Evolutionary conservation across 192 early-diverging fungal genomes (phyloP).

Genomic region (Lobosporangium transversale): DNA sequence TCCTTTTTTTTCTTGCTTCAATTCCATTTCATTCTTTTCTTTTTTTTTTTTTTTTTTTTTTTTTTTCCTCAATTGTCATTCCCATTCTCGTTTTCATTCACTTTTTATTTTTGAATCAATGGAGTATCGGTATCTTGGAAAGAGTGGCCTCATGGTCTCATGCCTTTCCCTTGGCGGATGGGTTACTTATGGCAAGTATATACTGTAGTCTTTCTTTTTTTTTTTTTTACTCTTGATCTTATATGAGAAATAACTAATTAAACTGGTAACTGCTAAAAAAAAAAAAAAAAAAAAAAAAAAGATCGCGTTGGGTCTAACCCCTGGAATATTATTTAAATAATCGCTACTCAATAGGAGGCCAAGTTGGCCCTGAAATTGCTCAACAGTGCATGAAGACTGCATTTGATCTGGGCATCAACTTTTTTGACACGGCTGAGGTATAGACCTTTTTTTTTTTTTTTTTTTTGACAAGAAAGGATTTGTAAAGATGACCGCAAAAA

Average conservation of each 20-base stretch:
- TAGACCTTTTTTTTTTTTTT: too few relatives aligned
- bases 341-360: conserved; percentile 24
- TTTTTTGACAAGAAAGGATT: too few relatives aligned
- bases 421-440: conserved; percentile 78
- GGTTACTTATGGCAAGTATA: conserved; percentile 76
- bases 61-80: background rate
- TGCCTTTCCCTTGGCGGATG: conserved; percentile 75
- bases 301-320: too few relatives aligned
- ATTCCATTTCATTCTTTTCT: background rate
- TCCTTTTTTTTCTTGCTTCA: background rate
- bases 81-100: background rate
- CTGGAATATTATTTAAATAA: too few relatives aligned
- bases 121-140: conserved; percentile 85
- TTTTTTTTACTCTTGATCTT: background rate
- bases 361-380: conserved; percentile 61
- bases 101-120: conserved; percentile 50
- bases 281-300: too few relatives aligned
- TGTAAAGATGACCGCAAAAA: too few relatives aligned
- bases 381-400: conserved; percentile 73
- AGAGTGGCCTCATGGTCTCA: conserved; percentile 81
- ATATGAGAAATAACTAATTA: too few relatives aligned
- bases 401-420: conserved; percentile 80
- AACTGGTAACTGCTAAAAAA: too few relatives aligned
- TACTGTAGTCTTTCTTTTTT: background rate
- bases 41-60: conserved; percentile 11